Evolutionary conservation across 1,284 basidiomycete genomes (phyloP).

Genomic region (Fomitopsis palustris): DNA sequence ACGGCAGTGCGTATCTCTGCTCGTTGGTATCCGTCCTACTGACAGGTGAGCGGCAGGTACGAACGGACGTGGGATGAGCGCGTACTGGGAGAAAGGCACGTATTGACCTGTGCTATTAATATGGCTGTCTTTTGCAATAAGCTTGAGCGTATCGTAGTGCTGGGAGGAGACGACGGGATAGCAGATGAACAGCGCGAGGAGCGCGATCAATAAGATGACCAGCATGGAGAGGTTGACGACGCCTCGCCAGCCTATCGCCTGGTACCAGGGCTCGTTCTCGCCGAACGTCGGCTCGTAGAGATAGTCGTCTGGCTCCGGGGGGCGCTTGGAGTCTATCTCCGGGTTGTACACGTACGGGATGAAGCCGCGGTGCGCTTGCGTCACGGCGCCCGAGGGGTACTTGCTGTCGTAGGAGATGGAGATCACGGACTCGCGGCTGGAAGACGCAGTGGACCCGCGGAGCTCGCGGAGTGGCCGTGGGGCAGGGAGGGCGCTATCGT

Average conservation of each 20-base stretch:
- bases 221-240: conserved; percentile 48
- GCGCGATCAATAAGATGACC: conserved; percentile 34
- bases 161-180: conserved; percentile 73
- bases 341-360: conserved; percentile 71
- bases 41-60: not conserved
- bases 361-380: conserved; percentile 39
- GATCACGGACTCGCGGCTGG: conserved; percentile 47
- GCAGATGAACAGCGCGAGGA: conserved; percentile 67
- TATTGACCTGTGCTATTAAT: conserved; percentile 65
- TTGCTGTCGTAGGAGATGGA: conserved; percentile 59
- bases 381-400: conserved; percentile 46
- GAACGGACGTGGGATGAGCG: not conserved
- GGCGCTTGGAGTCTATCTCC: conserved; percentile 50
- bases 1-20: not conserved
- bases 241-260: conserved; percentile 34
- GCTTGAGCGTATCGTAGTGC: conserved; percentile 41
- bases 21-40: not conserved
- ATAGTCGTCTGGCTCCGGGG: conserved; percentile 56
- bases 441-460: conserved; percentile 35
- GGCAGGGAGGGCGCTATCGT: conserved; percentile 21
- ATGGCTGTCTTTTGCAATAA: conserved; percentile 60
- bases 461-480: conserved; percentile 26
- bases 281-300: conserved; percentile 47
- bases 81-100: conserved; percentile 11
- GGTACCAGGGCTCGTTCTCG: conserved; percentile 22